Base-by-base conservation (phyloP, 2,329 filamentous ascomycete species). In the Colletotrichum tabaci region DNA sequence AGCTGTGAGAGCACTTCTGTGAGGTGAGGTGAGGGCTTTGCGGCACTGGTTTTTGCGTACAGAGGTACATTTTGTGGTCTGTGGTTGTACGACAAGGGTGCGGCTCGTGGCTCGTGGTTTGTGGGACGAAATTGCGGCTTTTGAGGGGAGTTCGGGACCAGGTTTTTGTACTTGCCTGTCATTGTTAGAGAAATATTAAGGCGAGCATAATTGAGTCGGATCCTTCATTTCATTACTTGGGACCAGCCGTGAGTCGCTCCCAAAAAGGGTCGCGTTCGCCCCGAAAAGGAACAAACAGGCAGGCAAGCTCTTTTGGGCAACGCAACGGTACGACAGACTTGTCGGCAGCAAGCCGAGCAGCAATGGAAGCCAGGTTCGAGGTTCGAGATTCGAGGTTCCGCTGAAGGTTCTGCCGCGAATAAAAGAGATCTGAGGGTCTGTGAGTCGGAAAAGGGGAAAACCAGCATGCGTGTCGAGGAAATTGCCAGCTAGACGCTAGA, bases 151-250 rank as follows among this genome's bases (percentile, higher is more conserved):
- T 35, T 71, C 42, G 52, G 57, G 46, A 15, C 4, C 21, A 4
- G 52, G n/a, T 38, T 38, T 38, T 10, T 38, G 26, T 50, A 58
- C 58, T 58, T 60, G 2, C 35, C 35, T 38, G 35, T 38, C 35
- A 38, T 8, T 38, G 64, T 68, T 63, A 68, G 44, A 71, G 26
- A 68, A 61, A 49, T 52, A 67, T 71, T 53, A n/a, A 49, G 38
- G 23, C 21, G 65, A 26, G 57, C 65, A 58, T 16, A 63, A 63
- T 62, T 61, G 47, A 57, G 57, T 38, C 38, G 50, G 44, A 46
- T 63, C 26, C 42, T 35, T 16, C 44, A 35, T n/a, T 58, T 58
- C 38, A 62, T 53, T 61, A 38, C 42, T 62, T 35, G 15, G n/a
- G 18, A 23, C 23, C 21, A 35, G 42, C 23, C 23, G 26, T 49